Evolutionary conservation across 139 green algal genomes (phyloP), one percentile per base, ranked within the genome.

Genomic region (Astrephomene gubernaculifera): DNA sequence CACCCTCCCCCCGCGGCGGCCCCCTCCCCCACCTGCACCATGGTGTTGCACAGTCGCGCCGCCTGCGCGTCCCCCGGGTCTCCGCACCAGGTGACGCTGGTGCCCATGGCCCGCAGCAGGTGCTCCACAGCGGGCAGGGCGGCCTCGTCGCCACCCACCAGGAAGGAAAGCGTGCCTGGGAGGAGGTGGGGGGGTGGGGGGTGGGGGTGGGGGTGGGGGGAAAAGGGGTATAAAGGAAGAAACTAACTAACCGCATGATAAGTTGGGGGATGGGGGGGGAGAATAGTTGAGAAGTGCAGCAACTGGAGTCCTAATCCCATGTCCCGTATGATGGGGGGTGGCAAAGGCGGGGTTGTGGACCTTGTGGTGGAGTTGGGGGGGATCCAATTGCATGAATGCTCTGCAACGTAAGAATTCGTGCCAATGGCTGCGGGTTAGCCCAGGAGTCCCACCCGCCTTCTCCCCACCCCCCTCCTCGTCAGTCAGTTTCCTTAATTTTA

Each of bases 161-260:
- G 96, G 89, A 97, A 97, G 2, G 93, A 95, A 8, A 97, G 88
- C 24, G 89, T 95, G 49, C 87, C 94, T 64, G 83, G 24, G 27
- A 33, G 24, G 74, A 43, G 49, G 45, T 31, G 52, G 74, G 8
- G 22, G 52, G 73, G 71, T 25, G 29, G 45, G 49, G 52, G 74
- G 8, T 7, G 52, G 73, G 71, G 41, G 29, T 35, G 49, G 44
- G 6, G 33, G 27, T 5, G 44, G 39, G 33, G 29, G 21, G 44
- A 54, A 31, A 67, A 24, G 39, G 17, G 44, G 39, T 41, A 61
- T n/a, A n/a, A n/a, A n/a, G n/a, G n/a, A n/a, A n/a, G n/a, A n/a
- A n/a, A n/a, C n/a, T n/a, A n/a, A n/a, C n/a, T n/a, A n/a, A n/a
- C n/a, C n/a, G n/a, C n/a, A n/a, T n/a, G n/a, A n/a, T n/a, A n/a